A percentile compares a stretch with the other conserved stretches of the same genome.
phyloP scores from a whole-genome alignment of 768 basidiomycete genomes.

The Suillus sp. region DNA sequence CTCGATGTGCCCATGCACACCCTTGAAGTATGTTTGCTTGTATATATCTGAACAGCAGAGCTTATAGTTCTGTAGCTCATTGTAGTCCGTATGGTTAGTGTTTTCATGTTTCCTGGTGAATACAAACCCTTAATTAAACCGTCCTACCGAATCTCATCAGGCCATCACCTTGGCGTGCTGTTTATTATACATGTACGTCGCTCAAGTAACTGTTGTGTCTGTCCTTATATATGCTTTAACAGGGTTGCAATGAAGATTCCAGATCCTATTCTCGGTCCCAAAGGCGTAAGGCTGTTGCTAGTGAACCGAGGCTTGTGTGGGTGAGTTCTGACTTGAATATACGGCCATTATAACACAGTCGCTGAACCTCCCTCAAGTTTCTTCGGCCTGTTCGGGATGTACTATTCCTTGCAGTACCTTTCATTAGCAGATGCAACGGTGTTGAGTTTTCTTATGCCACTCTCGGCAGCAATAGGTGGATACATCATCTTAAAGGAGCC shows the following conservation, averaged over 20 bases:
- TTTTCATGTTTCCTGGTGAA: background rate
- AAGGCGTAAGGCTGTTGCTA: slow-evolving; percentile 61
- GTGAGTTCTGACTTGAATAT: slow-evolving; percentile 36
- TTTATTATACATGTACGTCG: slow-evolving; percentile 49
- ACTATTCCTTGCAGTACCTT: slow-evolving; percentile 72
- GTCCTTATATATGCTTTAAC: background rate
- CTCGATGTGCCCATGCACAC: slow-evolving; percentile 61
- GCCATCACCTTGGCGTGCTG: slow-evolving; percentile 54
- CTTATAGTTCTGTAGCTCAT: slow-evolving; percentile 43
- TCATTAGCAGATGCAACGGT: slow-evolving; percentile 80
- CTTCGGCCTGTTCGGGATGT: slow-evolving; percentile 68
- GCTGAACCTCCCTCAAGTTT: slow-evolving; percentile 47
- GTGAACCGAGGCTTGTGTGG: slow-evolving; percentile 64
- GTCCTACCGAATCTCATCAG: slow-evolving; percentile 29
- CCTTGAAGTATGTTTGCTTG: slow-evolving; percentile 46
- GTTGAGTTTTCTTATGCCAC: slow-evolving; percentile 73
- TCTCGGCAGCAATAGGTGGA: slow-evolving; percentile 62
- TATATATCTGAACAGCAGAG: background rate
- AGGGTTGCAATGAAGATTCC: slow-evolving; percentile 45
- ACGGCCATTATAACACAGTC: background rate
- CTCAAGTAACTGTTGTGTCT: slow-evolving; percentile 1
- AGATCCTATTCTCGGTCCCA: slow-evolving; percentile 70
- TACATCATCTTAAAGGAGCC: slow-evolving; percentile 63
- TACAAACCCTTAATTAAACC: slow-evolving; percentile 3
- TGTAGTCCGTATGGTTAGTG: slow-evolving; percentile 57